These are phyloP conservation scores for Pelagophyceae sp. DNA, from an alignment of 352 stramenopile species.

Conservation along the genomic window DNA sequence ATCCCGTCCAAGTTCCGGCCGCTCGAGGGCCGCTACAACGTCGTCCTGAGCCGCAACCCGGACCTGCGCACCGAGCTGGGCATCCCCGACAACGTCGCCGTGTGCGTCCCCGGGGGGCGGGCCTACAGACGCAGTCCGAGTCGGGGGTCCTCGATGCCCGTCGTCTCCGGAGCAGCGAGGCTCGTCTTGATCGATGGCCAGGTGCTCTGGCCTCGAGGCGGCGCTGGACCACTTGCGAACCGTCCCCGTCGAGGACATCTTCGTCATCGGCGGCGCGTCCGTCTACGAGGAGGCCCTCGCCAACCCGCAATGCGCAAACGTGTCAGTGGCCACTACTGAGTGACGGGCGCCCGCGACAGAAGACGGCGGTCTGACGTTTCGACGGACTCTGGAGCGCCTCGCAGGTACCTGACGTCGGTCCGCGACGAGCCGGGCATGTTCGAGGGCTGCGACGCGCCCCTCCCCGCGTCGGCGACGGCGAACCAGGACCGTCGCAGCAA, in stretches of 20 bases:
- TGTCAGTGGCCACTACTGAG: too few species aligned
- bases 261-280: constrained; percentile 88
- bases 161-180: too few species aligned
- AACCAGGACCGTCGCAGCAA: too few species aligned
- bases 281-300: constrained; percentile 86
- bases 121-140: too few species aligned
- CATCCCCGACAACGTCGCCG: constrained; percentile 63
- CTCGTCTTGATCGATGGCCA: too few species aligned
- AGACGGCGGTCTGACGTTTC: too few species aligned
- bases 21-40: constrained; percentile 84
- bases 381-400: too few species aligned
- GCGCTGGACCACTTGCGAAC: constrained; percentile 67
- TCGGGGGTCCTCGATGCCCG: too few species aligned
- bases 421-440: constrained; percentile 55
- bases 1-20: constrained; percentile 90
- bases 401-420: constrained; percentile 81
- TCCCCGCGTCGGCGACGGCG: too few species aligned
- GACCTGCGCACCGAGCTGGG: constrained; percentile 19
- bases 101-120: too few species aligned
- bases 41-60: constrained; percentile 82
- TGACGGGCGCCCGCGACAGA: too few species aligned
- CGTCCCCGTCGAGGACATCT: constrained; percentile 72
- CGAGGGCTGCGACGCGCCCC: constrained; percentile 82
- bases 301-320: constrained; percentile 61
- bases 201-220: constrained; percentile 78